A percentile compares a stretch with the other conserved stretches of the same genome.
phyloP scores from a whole-genome alignment of 306 rosid species.

The Abrus precatorius region DNA sequence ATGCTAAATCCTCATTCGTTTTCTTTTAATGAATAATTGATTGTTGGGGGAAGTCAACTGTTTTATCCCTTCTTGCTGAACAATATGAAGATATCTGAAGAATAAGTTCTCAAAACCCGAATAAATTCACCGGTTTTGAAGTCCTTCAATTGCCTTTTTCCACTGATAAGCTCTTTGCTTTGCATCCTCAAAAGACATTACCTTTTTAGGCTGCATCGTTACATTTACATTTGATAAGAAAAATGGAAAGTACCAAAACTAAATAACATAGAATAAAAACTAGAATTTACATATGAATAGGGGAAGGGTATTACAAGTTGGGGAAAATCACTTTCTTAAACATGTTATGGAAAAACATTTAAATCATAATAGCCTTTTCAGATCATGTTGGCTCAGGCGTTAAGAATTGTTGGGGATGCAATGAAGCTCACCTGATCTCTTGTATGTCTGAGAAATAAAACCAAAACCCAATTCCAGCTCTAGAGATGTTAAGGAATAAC shows the following conservation, averaged over 20 bases:
- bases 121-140: slow-evolving; percentile 85
- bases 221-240: slow-evolving; percentile 44
- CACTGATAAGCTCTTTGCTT: slow-evolving; percentile 95
- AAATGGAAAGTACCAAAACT: slow-evolving; percentile 26
- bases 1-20: slow-evolving; percentile 53
- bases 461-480: neutral
- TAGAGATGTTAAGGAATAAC: neutral
- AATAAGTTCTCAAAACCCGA: slow-evolving; percentile 54
- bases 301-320: neutral
- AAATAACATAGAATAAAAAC: neutral
- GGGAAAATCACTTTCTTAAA: neutral
- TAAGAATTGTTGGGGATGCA: neutral
- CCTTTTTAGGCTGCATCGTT: slow-evolving; percentile 89
- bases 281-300: neutral
- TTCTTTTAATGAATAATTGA: slow-evolving; percentile 59
- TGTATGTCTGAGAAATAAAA: neutral
- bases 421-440: neutral
- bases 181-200: slow-evolving; percentile 85
- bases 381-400: too few relatives aligned
- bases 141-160: slow-evolving; percentile 99
- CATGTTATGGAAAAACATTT: neutral
- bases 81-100: slow-evolving; percentile 54
- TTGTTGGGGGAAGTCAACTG: slow-evolving; percentile 48
- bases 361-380: neutral
- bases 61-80: slow-evolving; percentile 57